These are phyloP conservation scores for Luffa acutangula DNA, from an alignment of 306 rosid species.

Conservation along the genomic window DNA sequence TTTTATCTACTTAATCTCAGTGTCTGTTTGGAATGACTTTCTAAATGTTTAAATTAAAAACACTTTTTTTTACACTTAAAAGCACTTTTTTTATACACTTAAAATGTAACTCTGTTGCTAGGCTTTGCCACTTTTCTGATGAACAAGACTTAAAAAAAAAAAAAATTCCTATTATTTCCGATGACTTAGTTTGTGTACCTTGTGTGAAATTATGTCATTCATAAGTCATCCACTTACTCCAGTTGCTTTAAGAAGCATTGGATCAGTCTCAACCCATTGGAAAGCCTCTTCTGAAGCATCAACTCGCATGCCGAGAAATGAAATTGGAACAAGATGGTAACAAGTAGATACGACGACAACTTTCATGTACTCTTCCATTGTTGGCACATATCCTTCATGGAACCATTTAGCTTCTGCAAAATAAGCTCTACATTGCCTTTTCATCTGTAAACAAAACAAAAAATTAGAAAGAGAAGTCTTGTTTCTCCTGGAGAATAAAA, in stretches of 20 bases:
- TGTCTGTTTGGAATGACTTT: no score
- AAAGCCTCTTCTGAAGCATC: neutral
- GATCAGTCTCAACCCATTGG: neutral
- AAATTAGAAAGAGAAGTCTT: neutral
- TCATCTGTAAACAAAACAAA: neutral
- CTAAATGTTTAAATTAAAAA: no score
- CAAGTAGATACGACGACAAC: neutral
- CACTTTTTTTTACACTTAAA: no score
- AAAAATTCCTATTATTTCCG: no score
- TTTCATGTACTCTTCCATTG: neutral
- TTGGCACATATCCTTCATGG: neutral
- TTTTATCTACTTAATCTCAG: no score
- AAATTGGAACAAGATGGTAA: neutral
- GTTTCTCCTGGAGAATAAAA: neutral
- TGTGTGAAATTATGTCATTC: neutral
- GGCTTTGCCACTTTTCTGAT: no score
- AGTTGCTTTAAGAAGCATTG: neutral
- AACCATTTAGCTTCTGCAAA: neutral
- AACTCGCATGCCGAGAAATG: neutral
- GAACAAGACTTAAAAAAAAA: no score
- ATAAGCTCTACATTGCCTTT: neutral
- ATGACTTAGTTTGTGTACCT: neutral
- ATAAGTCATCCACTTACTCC: neutral
- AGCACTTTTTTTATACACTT: no score
- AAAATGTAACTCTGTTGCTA: no score